These are phyloP conservation scores for Crinitomyces ghanaensis DNA, from an alignment of 805 yeast genomes.

Conservation along the genomic window DNA sequence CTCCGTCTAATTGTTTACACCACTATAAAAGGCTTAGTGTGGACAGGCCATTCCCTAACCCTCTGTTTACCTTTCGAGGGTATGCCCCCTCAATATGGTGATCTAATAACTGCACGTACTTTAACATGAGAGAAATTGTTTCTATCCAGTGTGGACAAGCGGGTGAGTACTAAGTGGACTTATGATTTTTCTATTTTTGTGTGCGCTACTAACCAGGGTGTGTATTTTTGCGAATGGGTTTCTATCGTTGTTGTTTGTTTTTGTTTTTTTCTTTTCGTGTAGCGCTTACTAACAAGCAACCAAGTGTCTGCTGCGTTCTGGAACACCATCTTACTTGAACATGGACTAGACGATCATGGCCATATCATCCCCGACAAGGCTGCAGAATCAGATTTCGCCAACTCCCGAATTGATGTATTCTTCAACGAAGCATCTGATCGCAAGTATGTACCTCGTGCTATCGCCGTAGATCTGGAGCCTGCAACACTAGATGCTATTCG, in stretches of 20 bases:
- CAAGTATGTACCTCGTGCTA: constrained; percentile 91
- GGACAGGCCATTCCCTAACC: no score
- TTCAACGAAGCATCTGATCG: constrained; percentile 71
- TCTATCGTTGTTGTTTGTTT: background rate
- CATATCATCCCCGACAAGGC: constrained; percentile 18
- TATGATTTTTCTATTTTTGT: background rate
- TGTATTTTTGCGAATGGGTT: background rate
- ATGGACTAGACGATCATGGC: constrained; percentile 26
- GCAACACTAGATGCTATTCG: constrained; percentile 85
- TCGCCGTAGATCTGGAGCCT: constrained; percentile 87
- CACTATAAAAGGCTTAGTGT: no score
- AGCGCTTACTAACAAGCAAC: constrained; percentile 18
- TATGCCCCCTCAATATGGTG: no score
- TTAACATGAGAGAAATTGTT: constrained; percentile 32
- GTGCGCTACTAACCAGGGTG: no score
- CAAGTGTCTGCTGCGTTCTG: constrained; percentile 32
- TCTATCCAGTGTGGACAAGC: constrained; percentile 36
- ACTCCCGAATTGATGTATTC: constrained; percentile 61
- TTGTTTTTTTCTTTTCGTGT: background rate
- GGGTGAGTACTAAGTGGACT: constrained; percentile 20
- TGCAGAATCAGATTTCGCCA: constrained; percentile 13
- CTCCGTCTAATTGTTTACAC: background rate
- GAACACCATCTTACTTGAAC: constrained; percentile 29
- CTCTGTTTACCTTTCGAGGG: no score
- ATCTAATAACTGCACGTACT: background rate